Conservation (phyloP, 768 basidiomycete species). For the Porpolomopsis calyptriformis region DNA sequence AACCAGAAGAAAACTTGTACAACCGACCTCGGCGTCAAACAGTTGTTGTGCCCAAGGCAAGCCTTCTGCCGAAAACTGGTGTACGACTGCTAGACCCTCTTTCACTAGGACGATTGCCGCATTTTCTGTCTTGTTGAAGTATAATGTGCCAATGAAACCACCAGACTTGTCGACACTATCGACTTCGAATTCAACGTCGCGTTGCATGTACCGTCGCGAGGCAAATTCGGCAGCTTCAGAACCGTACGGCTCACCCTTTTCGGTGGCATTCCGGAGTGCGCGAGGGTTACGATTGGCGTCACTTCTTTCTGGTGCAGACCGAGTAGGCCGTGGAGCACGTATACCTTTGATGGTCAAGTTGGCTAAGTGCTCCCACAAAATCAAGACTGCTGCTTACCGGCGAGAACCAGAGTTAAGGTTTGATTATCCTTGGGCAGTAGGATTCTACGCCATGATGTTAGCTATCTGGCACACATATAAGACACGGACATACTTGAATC, state of each 20-base stretch:
- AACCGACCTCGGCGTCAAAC: constrained; percentile 67
- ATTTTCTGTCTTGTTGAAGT: constrained; percentile 78
- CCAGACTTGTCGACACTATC: constrained; percentile 88
- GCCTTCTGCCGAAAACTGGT: constrained; percentile 77
- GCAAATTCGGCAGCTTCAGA: constrained; percentile 74
- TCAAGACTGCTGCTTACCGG: constrained; percentile 37
- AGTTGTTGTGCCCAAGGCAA: constrained; percentile 73
- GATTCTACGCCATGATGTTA: constrained; percentile 37
- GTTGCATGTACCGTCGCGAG: constrained; percentile 76
- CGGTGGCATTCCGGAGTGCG: constrained; percentile 63
- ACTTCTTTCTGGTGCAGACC: constrained; percentile 69
- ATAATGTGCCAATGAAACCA: constrained; percentile 87
- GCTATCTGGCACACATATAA: constrained; percentile 1
- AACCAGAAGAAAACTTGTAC: not conserved
- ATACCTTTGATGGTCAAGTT: constrained; percentile 45
- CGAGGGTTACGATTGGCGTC: constrained; percentile 69
- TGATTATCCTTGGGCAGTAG: constrained; percentile 87
- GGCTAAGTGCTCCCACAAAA: not conserved
- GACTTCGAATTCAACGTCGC: constrained; percentile 90
- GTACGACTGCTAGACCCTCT: constrained; percentile 84
- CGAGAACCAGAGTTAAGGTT: constrained; percentile 83
- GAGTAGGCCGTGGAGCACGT: constrained; percentile 67
- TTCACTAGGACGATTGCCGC: constrained; percentile 71
- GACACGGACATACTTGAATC: constrained; percentile 66
- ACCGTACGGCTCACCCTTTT: constrained; percentile 87